Evolutionary conservation across 371 early-diverging fungal species (phyloP).

Genomic region (Funneliformis caledonium): DNA sequence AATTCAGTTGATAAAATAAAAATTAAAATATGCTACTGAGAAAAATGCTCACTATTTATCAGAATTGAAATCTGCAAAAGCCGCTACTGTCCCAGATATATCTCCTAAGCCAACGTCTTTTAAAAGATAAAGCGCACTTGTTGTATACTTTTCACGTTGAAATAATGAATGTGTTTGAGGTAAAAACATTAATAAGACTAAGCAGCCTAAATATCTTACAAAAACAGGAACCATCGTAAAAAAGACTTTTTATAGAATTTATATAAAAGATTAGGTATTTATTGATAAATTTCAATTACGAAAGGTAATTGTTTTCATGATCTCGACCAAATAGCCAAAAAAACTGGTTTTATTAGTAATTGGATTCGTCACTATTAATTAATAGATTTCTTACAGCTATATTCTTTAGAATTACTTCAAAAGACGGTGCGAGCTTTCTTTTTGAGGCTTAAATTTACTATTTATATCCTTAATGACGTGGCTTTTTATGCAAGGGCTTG

Average conservation of each 20-base stretch:
- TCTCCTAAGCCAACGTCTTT: constrained; percentile 61
- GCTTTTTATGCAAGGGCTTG: too few relatives aligned
- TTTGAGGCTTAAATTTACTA: too few relatives aligned
- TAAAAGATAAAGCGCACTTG: background rate
- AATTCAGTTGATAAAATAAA: background rate
- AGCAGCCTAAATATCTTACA: background rate
- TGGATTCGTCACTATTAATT: too few relatives aligned
- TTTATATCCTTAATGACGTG: too few relatives aligned
- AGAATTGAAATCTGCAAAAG: constrained; percentile 86
- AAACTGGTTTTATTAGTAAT: background rate
- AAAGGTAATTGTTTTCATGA: background rate
- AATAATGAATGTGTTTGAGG: background rate
- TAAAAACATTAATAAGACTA: background rate
- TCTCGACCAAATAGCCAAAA: background rate
- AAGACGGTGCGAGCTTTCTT: too few relatives aligned
- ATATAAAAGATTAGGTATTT: background rate
- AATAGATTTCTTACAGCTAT: too few relatives aligned
- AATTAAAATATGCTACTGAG: background rate
- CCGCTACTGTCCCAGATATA: constrained; percentile 75
- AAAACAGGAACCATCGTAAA: background rate
- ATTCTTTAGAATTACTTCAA: too few relatives aligned
- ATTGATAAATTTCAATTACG: background rate
- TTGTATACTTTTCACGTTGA: background rate
- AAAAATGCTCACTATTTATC: constrained; percentile 67
- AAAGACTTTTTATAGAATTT: background rate